These are phyloP conservation scores for Senna tora DNA, from an alignment of 306 rosid species.

Conservation along the genomic window DNA sequence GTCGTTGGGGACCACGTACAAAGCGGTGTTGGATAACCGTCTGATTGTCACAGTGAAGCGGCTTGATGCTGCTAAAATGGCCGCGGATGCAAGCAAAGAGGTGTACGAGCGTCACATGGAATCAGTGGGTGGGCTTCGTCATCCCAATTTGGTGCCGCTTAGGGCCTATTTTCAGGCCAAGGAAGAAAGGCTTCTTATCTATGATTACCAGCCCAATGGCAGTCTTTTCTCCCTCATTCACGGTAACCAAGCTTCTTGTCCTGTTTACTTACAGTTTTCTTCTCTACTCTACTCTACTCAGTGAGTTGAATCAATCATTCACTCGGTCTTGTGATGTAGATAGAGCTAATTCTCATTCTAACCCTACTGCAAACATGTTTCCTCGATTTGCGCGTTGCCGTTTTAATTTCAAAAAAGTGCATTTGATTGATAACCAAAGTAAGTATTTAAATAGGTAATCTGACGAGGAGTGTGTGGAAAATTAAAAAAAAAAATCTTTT, in stretches of 20 bases:
- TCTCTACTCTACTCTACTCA: constrained; percentile 1
- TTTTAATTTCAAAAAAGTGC: neutral
- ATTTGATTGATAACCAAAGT: neutral
- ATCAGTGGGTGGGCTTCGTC: constrained; percentile 84
- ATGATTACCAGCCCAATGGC: constrained; percentile 81
- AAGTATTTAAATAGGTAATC: neutral
- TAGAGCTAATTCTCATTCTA: neutral
- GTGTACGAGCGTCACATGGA: constrained; percentile 83
- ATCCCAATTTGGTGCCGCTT: constrained; percentile 78
- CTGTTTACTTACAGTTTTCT: no score
- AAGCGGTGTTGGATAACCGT: constrained; percentile 83
- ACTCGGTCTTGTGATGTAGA: neutral
- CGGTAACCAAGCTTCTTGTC: constrained; percentile 47
- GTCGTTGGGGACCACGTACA: constrained; percentile 71
- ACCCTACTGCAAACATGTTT: neutral
- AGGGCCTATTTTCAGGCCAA: constrained; percentile 87
- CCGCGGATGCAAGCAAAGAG: constrained; percentile 48
- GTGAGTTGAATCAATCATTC: constrained; percentile 18
- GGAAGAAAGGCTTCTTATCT: constrained; percentile 81
- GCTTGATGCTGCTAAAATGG: constrained; percentile 69
- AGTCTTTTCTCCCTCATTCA: constrained; percentile 86
- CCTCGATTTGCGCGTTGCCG: neutral
- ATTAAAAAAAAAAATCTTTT: constrained; percentile 33
- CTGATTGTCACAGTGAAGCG: constrained; percentile 86
- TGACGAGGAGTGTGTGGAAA: neutral